Percentiles rank a stretch among this genome's conserved stretches.
phyloP scores from a whole-genome alignment of 805 yeast species.

The Barnettozyma wickerhamii region DNA sequence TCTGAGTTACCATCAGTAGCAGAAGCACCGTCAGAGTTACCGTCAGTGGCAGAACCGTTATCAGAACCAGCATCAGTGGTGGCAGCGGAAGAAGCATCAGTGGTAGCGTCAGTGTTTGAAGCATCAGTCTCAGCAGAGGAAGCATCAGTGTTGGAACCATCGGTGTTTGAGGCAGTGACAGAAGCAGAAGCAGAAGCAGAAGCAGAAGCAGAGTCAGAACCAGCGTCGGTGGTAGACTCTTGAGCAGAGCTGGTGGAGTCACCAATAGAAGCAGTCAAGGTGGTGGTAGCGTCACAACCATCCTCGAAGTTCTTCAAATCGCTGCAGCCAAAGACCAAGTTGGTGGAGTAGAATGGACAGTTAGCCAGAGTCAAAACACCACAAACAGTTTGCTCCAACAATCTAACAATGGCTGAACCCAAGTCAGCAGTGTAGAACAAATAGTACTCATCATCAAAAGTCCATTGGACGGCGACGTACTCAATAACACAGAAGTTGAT shows the following conservation, averaged over 20 bases:
- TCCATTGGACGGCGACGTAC: slow-evolving; percentile 3
- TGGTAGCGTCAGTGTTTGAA: background rate
- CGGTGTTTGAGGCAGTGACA: background rate
- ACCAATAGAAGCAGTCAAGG: no score
- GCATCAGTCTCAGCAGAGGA: background rate
- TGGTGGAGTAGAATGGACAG: slow-evolving; percentile 7
- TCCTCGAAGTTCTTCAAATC: background rate
- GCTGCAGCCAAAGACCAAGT: slow-evolving; percentile 12
- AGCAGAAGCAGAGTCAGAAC: no score
- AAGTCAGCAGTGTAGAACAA: slow-evolving; percentile 18
- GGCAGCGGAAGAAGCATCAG: background rate
- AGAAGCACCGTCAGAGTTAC: background rate
- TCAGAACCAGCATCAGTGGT: background rate
- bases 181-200: background rate
- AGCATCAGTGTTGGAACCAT: background rate
- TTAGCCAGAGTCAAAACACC: slow-evolving; percentile 3
- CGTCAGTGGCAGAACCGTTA: background rate
- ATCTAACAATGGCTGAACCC: slow-evolving; percentile 9
- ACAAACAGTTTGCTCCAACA: slow-evolving; percentile 5
- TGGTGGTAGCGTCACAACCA: background rate
- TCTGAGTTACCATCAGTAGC: background rate
- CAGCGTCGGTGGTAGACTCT: no score
- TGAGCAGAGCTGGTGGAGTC: no score
- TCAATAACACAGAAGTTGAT: slow-evolving; percentile 1
- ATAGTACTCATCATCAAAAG: slow-evolving; percentile 6